Conservation (phyloP, 2,329 filamentous ascomycete genomes). For the Aspergillus caelatus region DNA sequence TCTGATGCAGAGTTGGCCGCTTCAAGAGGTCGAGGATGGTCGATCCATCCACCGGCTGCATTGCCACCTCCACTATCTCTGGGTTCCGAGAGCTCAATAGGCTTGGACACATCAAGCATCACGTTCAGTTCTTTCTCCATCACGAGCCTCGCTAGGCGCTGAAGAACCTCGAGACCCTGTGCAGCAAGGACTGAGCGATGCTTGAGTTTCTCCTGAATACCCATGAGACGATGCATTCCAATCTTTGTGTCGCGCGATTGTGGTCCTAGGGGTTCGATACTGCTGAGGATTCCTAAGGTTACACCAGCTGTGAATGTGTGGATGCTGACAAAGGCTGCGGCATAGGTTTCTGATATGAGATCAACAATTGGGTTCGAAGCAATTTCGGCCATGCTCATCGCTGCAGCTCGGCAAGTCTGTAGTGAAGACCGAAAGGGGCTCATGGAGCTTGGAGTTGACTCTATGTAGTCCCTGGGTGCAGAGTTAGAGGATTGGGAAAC, state of each 20-base stretch:
- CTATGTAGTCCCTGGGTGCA: neutral
- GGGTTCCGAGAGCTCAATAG: neutral
- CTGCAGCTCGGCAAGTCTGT: slow-evolving; percentile 23
- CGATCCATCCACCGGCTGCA: neutral
- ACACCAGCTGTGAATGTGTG: slow-evolving; percentile 30
- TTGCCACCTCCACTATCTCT: neutral
- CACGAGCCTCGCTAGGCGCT: slow-evolving; percentile 19
- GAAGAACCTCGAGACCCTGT: slow-evolving; percentile 25
- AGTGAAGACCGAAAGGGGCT: slow-evolving; percentile 14
- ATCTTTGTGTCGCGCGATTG: slow-evolving; percentile 22
- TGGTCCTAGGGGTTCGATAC: slow-evolving; percentile 22
- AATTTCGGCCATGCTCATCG: slow-evolving; percentile 21
- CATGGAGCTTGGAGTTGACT: neutral
- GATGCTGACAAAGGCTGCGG: slow-evolving; percentile 27
- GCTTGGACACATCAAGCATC: slow-evolving; percentile 16
- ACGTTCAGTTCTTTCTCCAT: slow-evolving; percentile 28
- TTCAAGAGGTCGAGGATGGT: neutral
- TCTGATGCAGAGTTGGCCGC: neutral
- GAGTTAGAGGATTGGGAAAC: neutral
- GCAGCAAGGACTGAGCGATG: slow-evolving; percentile 19
- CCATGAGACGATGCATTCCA: slow-evolving; percentile 23
- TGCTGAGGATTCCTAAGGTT: slow-evolving; percentile 24
- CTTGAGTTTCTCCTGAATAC: slow-evolving; percentile 23
- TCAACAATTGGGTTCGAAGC: slow-evolving; percentile 12
- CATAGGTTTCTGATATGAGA: slow-evolving; percentile 27